Evolutionary conservation across 345 rosid genomes (phyloP).

Genomic region (Lumnitzera racemosa): DNA sequence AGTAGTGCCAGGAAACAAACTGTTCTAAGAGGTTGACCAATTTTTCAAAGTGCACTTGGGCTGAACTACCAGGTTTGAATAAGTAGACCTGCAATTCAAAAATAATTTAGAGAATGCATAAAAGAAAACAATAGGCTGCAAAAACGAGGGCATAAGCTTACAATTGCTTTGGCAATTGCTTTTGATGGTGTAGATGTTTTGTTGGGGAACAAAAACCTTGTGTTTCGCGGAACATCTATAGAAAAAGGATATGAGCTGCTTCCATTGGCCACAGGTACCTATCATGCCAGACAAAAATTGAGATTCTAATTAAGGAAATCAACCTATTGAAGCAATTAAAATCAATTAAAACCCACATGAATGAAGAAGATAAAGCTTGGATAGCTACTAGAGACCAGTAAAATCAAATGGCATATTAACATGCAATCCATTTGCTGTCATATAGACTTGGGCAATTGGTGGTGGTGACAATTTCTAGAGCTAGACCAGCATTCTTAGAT

Average conservation of each 20-base stretch:
- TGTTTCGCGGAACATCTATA: slow-evolving; percentile 86
- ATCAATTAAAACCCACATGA: background rate
- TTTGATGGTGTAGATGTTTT: slow-evolving; percentile 75
- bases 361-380: too few species aligned
- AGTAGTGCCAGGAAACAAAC: slow-evolving; percentile 48
- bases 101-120: background rate
- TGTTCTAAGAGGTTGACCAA: slow-evolving; percentile 98
- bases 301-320: background rate
- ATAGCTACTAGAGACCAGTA: too few species aligned
- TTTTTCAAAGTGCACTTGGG: slow-evolving; percentile 68
- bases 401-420: too few species aligned
- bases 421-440: too few species aligned
- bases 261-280: slow-evolving; percentile 99
- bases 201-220: slow-evolving; percentile 89
- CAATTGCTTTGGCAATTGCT: slow-evolving; percentile 83
- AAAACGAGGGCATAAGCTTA: slow-evolving; percentile 32
- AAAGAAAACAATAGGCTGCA: slow-evolving; percentile 6
- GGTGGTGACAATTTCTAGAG: too few species aligned
- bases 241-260: slow-evolving; percentile 90
- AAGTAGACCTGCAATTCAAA: slow-evolving; percentile 64
- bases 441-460: too few species aligned
- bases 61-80: slow-evolving; percentile 66
- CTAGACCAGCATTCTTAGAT: too few species aligned
- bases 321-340: background rate
- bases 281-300: slow-evolving; percentile 13